Evolutionary conservation across 2,329 filamentous ascomycete species (phyloP), one percentile per base, ranked within the genome.

Genomic region (Exophiala dermatitidis): DNA sequence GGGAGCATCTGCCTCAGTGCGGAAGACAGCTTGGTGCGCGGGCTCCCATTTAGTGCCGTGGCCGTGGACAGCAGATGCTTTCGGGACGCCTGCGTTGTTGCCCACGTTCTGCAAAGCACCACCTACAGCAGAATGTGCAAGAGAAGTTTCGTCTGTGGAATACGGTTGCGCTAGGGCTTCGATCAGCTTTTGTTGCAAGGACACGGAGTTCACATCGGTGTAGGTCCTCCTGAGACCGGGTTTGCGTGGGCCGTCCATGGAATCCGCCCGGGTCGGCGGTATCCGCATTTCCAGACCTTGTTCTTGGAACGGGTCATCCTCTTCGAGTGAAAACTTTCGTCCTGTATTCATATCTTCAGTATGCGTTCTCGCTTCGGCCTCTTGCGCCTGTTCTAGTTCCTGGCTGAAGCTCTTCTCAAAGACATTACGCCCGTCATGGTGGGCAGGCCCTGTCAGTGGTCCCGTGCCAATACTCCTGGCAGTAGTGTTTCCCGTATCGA

Each of bases 1-100:
- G 2, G 91, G 93, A 5, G 88, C 81, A 59, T 86, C 83, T 9
- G 87, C 80, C 69, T 95, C 88, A n/a, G 93, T 98, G 5, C 91
- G 94, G 68, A 98, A 98, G 53, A 98, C 96, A 49, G 93, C 93
- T 69, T 98, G 93, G 3, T 91, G 88, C 40, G 89, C 88, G 5
- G 90, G 90, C 9, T 87, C 84, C 83, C 90, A 95, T 68, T 93
- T 83, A 64, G 88, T 93, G 53, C 88, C 86, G 70, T 96, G 90
- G 5, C 86, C 86, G 69, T 96, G 91, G n/a, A 88, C 79, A 6
- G 79, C 75, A 10, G 84, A 74, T 2, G 48, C 5, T 36, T 46
- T 45, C 7, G 46, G 43, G 38, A 46, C 4, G 54, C 50, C 19
- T 51, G 56, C 9, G 50, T 7, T 6, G 52, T 54, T 29, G 36